These are phyloP conservation scores for Myxozyma mucilagina DNA, from an alignment of 805 yeast species.

Conservation along the genomic window DNA sequence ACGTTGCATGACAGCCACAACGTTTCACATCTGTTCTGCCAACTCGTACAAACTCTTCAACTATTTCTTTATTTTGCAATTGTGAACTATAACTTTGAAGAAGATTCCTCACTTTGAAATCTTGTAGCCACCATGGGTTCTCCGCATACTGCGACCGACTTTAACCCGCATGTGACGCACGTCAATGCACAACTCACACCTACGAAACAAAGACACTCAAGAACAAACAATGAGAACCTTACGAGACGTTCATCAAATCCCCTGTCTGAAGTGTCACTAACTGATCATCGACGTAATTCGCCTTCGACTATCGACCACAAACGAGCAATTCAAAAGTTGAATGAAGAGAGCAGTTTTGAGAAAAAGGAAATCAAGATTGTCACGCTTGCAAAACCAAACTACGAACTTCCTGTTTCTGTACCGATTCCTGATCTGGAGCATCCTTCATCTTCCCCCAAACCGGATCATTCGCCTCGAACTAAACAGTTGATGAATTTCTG, in stretches of 20 bases:
- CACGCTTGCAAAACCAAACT: neutral
- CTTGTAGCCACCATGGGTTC: too few relatives aligned
- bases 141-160: neutral
- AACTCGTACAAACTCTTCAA: too few relatives aligned
- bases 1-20: neutral
- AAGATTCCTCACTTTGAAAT: too few relatives aligned
- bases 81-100: too few relatives aligned
- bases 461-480: constrained; percentile 11
- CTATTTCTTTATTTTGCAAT: too few relatives aligned
- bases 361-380: neutral
- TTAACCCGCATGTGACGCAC: constrained; percentile 4
- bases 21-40: neutral
- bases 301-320: constrained; percentile 28
- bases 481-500: constrained; percentile 21
- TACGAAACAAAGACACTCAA: neutral
- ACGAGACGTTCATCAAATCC: constrained; percentile 11
- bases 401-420: neutral
- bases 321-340: constrained; percentile 3
- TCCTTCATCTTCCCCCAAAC: neutral
- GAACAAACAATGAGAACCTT: neutral
- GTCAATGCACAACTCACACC: constrained; percentile 8
- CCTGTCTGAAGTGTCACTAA: constrained; percentile 16
- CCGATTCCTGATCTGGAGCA: neutral
- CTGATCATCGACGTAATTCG: constrained; percentile 26
- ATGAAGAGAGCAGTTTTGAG: neutral